Evolutionary conservation across 1,284 basidiomycete species (phyloP).

Genomic region (Pseudozyma pruni): DNA sequence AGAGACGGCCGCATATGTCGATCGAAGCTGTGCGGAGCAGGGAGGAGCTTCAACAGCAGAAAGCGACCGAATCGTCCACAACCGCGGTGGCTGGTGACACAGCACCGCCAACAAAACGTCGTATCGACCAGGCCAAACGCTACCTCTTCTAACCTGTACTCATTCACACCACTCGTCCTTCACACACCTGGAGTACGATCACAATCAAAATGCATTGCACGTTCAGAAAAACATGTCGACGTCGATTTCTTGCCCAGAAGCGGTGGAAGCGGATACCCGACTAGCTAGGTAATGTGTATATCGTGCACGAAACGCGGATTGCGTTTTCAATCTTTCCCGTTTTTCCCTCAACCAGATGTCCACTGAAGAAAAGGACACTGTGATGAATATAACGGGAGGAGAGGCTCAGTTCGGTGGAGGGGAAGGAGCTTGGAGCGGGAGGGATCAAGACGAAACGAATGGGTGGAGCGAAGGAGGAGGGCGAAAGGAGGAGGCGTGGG

Average conservation of each 20-base stretch:
- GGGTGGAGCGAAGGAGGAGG: background rate
- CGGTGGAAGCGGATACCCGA: conserved; percentile 43
- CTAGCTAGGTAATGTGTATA: conserved; percentile 54
- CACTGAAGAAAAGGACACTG: conserved; percentile 47
- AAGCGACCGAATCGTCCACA: background rate
- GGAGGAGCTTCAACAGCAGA: background rate
- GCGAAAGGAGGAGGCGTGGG: background rate
- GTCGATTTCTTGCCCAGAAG: conserved; percentile 48
- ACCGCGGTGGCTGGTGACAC: background rate
- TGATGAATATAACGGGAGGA: conserved; percentile 58
- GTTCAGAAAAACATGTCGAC: conserved; percentile 21
- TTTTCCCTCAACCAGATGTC: conserved; percentile 57
- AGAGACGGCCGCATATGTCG: background rate
- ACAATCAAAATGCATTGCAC: background rate
- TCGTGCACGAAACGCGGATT: conserved; percentile 6
- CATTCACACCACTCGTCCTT: background rate
- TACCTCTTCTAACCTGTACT: conserved; percentile 32
- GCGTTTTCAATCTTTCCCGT: conserved; percentile 44
- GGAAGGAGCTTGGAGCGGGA: background rate
- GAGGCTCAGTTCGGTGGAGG: conserved; percentile 3
- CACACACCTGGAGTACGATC: background rate
- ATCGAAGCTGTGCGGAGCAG: background rate
- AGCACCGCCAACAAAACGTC: conserved; percentile 6
- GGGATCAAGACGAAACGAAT: background rate
- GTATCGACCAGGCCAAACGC: conserved; percentile 37